Evolutionary conservation across 192 early-diverging fungal species (phyloP), one percentile per base, ranked within the genome.

Genomic region (Coemansia sp.): DNA sequence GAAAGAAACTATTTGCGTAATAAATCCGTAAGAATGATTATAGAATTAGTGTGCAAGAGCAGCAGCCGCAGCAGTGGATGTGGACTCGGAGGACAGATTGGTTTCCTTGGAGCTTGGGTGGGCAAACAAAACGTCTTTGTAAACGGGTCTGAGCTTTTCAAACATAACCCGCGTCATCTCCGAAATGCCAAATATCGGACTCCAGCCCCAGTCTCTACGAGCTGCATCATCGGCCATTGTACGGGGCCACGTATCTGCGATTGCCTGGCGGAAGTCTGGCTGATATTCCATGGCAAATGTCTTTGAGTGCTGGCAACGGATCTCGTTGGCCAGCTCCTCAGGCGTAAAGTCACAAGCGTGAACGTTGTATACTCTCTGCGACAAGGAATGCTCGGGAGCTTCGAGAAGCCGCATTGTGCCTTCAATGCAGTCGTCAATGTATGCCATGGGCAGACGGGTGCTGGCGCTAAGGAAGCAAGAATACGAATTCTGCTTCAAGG

Each of bases 211-310:
- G 67, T 90, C 89, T 37, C 63, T 71, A 52, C 89, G 72, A 13
- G 89, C 89, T 13, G 79, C 72, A 37, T 69, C 65, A 40, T 90
- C 89, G 54, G 87, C 89, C 83, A 90, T 76, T 0, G 84, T 80
- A 2, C 76, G 75, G 1, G 89, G 89, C 89, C 89, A 90, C 11
- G 87, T 85, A 53, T 88, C 85, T 16, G 89, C 89, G 72, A 90
- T 90, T 0, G 70, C 85, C 69, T 90, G 87, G 59, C 89, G 84
- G 74, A 84, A 87, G 58, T 90, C 89, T 1, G 79, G 76, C 6
- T 63, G 60, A 66, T 90, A 90, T 5, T 84, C 79, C 26, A 88
- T 87, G 2, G 77, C 82, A 72, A 90, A 90, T 15, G 84, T 67
- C 8, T 71, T 66, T 62, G 85, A 68, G 40, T 86, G 71, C 63